A percentile compares a stretch with the other conserved stretches of the same genome.
phyloP scores from a whole-genome alignment of 345 rosid genomes.

The Populus pruinosa region DNA sequence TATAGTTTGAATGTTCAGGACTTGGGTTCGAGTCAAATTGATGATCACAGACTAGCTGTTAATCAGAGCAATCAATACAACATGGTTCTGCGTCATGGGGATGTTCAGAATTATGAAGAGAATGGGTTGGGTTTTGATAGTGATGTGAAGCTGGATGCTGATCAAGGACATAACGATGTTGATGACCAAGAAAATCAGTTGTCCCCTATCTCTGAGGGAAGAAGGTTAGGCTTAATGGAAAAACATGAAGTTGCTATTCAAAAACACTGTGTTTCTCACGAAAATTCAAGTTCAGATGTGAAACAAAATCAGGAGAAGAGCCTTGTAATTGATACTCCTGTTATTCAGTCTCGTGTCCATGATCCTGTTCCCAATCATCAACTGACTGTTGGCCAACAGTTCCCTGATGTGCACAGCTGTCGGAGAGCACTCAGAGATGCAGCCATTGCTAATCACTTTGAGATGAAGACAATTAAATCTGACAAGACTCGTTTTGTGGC shows the following conservation, averaged over 20 bases:
- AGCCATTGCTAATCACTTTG: conserved; percentile 91
- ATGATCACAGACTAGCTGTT: not conserved
- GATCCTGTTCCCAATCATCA: conserved; percentile 39
- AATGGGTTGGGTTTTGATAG: conserved; percentile 20
- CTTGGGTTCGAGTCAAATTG: conserved; percentile 12
- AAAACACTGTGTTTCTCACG: conserved; percentile 18
- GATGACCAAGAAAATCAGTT: conserved; percentile 15
- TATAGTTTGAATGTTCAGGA: conserved; percentile 12
- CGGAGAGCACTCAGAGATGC: conserved; percentile 88
- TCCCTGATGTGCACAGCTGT: conserved; percentile 89
- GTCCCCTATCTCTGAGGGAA: not conserved
- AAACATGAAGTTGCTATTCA: conserved; percentile 1
- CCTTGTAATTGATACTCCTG: conserved; percentile 28
- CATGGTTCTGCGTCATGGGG: conserved; percentile 3
- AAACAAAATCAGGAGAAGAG: conserved; percentile 19
- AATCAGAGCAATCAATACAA: conserved; percentile 13
- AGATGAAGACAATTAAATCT: conserved; percentile 91
- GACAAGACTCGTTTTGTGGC: conserved; percentile 96
- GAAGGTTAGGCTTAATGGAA: conserved; percentile 15
- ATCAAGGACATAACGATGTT: conserved; percentile 6
- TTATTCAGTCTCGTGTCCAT: conserved; percentile 61
- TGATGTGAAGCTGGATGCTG: not conserved
- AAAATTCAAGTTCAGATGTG: not conserved
- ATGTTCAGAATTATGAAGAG: conserved; percentile 12
- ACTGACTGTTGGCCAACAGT: conserved; percentile 82